Conservation (phyloP, 2,329 filamentous ascomycete species). For the Ophiostoma himal-ulmi region DNA sequence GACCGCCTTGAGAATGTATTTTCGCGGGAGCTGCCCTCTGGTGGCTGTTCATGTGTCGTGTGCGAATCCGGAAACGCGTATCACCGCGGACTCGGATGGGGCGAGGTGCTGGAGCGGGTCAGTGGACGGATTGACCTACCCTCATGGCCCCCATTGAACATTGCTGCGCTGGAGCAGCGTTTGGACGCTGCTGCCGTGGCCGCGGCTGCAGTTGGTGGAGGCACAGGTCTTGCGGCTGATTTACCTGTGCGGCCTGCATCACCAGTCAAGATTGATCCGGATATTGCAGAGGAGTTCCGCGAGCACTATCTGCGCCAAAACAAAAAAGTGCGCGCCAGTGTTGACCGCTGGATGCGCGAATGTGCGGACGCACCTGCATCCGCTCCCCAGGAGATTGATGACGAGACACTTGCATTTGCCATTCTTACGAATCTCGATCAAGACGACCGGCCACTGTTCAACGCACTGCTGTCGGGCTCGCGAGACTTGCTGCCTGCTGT, state of each 20-base stretch:
- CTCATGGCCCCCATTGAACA: conserved; percentile 79
- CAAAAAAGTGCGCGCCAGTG: conserved; percentile 84
- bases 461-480: conserved; percentile 64
- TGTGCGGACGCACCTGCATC: conserved; percentile 69
- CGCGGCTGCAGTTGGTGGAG: conserved; percentile 24
- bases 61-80: conserved; percentile 57
- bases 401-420: conserved; percentile 88
- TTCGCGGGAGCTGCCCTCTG: conserved; percentile 78
- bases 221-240: conserved; percentile 17
- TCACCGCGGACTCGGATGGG: conserved; percentile 78
- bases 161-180: conserved; percentile 56
- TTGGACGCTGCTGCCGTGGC: conserved; percentile 47
- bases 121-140: conserved; percentile 83
- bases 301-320: conserved; percentile 90
- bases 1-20: conserved; percentile 93
- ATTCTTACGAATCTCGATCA: conserved; percentile 80
- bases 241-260: conserved; percentile 52
- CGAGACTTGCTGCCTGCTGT: conserved; percentile 50
- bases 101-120: conserved; percentile 88
- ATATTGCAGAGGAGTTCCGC: conserved; percentile 87
- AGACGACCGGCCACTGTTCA: conserved; percentile 73
- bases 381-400: conserved; percentile 82
- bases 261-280: conserved; percentile 75
- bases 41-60: conserved; percentile 81
- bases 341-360: conserved; percentile 81